These are phyloP conservation scores for Baudoinia panamericana DNA, from an alignment of 495 filamentous ascomycete genomes.

Conservation along the genomic window DNA sequence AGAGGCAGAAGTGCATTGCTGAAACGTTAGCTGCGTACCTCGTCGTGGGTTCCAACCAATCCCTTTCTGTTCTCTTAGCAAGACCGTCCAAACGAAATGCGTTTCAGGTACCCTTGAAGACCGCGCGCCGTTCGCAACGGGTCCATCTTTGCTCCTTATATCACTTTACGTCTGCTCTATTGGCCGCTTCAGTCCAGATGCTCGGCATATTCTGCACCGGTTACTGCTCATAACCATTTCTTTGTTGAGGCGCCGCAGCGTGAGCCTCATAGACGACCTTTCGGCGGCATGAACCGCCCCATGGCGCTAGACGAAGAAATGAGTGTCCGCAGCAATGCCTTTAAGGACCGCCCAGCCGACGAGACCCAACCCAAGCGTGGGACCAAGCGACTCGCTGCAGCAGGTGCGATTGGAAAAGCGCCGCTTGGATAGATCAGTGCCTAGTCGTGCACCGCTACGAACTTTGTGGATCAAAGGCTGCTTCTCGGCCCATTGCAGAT, in stretches of 20 bases:
- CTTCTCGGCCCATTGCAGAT: constrained; percentile 4
- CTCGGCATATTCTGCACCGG: not conserved
- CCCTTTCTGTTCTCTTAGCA: not conserved
- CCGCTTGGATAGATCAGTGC: not conserved
- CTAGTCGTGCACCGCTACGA: not conserved
- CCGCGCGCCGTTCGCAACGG: no score
- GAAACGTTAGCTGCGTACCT: constrained; percentile 7
- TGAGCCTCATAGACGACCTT: not conserved
- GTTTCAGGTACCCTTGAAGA: no score
- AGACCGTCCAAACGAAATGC: not conserved
- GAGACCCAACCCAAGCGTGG: not conserved
- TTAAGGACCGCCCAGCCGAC: not conserved
- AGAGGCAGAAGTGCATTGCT: not conserved
- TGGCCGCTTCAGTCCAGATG: not conserved
- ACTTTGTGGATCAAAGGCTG: not conserved
- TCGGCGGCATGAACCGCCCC: constrained; percentile 4
- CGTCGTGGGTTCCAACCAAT: constrained; percentile 6
- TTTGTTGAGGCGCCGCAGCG: no score
- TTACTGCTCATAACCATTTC: not conserved
- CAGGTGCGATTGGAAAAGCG: not conserved
- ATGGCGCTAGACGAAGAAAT: not conserved
- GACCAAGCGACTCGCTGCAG: constrained; percentile 5
- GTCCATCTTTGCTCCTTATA: constrained; percentile 8
- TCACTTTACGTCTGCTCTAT: not conserved
- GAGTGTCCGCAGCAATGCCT: no score